Conservation (phyloP, 768 basidiomycete genomes). For the Zangia roseola region DNA sequence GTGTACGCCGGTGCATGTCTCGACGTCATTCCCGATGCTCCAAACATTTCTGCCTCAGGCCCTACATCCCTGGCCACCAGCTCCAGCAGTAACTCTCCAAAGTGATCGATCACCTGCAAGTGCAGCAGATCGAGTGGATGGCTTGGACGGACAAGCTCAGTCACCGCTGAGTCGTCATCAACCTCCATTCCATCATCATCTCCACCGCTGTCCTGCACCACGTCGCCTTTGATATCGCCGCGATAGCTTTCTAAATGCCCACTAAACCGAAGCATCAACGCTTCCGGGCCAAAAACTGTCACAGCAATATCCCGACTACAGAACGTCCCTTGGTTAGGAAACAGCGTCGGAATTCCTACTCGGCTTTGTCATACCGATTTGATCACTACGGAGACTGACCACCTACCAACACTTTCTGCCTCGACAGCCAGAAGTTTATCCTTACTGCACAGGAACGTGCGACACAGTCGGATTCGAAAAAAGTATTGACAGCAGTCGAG, state of each 20-base stretch:
- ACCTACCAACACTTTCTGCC: constrained; percentile 46
- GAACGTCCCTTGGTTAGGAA: constrained; percentile 35
- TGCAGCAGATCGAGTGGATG: constrained; percentile 69
- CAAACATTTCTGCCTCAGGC: constrained; percentile 41
- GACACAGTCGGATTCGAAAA: constrained; percentile 34
- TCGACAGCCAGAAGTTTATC: constrained; percentile 68
- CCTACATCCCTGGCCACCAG: constrained; percentile 57
- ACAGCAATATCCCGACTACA: constrained; percentile 54
- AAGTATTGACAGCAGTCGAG: constrained; percentile 76
- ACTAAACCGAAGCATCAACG: constrained; percentile 41
- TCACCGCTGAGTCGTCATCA: constrained; percentile 48
- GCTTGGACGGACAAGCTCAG: constrained; percentile 41
- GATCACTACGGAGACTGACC: background rate
- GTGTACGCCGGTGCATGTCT: constrained; percentile 56
- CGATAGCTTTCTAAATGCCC: constrained; percentile 37
- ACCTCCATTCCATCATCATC: constrained; percentile 57
- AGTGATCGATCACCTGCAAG: constrained; percentile 66
- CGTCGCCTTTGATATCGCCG: constrained; percentile 35
- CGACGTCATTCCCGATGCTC: constrained; percentile 37
- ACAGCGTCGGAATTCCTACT: constrained; percentile 24
- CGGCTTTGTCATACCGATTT: constrained; percentile 12
- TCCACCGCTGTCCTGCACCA: constrained; percentile 20
- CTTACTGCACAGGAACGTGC: constrained; percentile 61
- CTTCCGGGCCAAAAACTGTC: constrained; percentile 41
- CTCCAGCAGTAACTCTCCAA: constrained; percentile 56